Evolutionary conservation across 2,329 filamentous ascomycete species (phyloP), one percentile per base, ranked within the genome.

Genomic region (Hymenoscyphus salicellus): DNA sequence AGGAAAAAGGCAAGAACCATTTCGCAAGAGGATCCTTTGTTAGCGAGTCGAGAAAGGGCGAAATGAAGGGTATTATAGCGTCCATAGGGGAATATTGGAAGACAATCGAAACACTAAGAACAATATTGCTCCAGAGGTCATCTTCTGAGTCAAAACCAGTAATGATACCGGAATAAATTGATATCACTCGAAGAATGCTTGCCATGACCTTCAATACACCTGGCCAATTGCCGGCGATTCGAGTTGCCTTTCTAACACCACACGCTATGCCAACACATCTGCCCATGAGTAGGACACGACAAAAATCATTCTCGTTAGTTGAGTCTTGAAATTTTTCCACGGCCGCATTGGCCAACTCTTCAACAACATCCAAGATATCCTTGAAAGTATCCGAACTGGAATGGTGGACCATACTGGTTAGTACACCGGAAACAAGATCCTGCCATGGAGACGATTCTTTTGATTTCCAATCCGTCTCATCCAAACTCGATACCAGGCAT

Each of bases 1-100:
- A 89, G 77, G 92, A 97, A 76, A 98, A 97, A 0, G 88, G 84
- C 55, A 98, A 83, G 75, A 97, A 98, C 80, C 88, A 89, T 60
- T 78, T 78, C 72, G 89, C 85, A 72, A 93, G 83, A 0, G 83
- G 83, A 55, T 89, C 86, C 60, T 84, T 84, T 3, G 85, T 87
- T 58, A 96, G 79, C 3, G 80, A 79, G 38, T 89, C 86, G 74
- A 86, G 84, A 56, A 96, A 82, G 3, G 85, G 78, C 17, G 85
- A 83, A 63, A 93, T 84, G 43, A 86, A 84, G 0, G 91, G 86
- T 52, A 96, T 87, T 41, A 96, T 79, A 6, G 89, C 84, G 71
- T 96, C 91, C 75, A 97, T 87, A 0, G 93, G 88, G 5, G 92
- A 89, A 69, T 87, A 84, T 70, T 92, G 88, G 75, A 96, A 87